A percentile compares a stretch with the other conserved stretches of the same genome.
These are phyloP conservation scores for Luzula sylvatica DNA, from an alignment of 176 grass and related monocot species.

Conservation along the genomic window DNA sequence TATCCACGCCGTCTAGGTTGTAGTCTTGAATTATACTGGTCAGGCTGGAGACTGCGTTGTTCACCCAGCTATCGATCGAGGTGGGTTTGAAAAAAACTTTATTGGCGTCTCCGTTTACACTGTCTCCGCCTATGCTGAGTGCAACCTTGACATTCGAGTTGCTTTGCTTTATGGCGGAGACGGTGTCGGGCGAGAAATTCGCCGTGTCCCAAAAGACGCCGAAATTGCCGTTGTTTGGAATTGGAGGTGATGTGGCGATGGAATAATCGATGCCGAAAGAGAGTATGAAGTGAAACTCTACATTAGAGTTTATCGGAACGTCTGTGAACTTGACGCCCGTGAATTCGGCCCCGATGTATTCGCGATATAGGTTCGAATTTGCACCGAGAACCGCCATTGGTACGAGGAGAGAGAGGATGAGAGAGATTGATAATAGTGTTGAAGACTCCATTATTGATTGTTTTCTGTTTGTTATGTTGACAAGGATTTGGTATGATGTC, in stretches of 20 bases:
- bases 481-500: not conserved
- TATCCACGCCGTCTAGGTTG: slow-evolving; percentile 58
- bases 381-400: not conserved
- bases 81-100: slow-evolving; percentile 46
- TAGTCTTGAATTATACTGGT: slow-evolving; percentile 37
- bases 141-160: slow-evolving; percentile 62
- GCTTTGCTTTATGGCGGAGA: slow-evolving; percentile 37
- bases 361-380: slow-evolving; percentile 60
- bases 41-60: slow-evolving; percentile 48
- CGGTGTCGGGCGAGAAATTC: slow-evolving; percentile 33
- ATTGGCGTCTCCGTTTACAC: slow-evolving; percentile 7
- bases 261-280: slow-evolving; percentile 79
- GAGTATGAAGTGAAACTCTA: slow-evolving; percentile 49
- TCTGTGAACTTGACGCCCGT: slow-evolving; percentile 63
- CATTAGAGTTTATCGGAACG: slow-evolving; percentile 44
- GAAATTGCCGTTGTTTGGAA: slow-evolving; percentile 61
- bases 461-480: not conserved
- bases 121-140: slow-evolving; percentile 58
- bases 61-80: slow-evolving; percentile 61
- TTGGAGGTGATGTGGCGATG: slow-evolving; percentile 19
- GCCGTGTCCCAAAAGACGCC: slow-evolving; percentile 51
- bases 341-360: slow-evolving; percentile 74
- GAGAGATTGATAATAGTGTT: slow-evolving; percentile 15
- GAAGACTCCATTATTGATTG: slow-evolving; percentile 23
- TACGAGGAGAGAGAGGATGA: slow-evolving; percentile 17